Base-by-base conservation (phyloP, 2,329 filamentous ascomycete genomes). In the Aspergillus sclerotialis region DNA sequence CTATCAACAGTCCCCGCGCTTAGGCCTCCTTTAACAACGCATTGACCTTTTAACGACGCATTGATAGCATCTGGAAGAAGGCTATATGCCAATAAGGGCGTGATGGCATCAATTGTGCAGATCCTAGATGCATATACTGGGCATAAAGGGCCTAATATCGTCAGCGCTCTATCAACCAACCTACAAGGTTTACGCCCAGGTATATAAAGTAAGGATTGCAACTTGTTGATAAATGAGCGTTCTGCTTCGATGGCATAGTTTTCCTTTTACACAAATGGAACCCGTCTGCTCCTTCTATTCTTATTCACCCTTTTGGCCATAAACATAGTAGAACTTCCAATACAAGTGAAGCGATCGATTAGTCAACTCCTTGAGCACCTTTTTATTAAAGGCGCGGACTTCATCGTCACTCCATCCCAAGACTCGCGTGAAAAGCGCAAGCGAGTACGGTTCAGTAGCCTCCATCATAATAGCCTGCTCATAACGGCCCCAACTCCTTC, bases 281-380 rank as follows among this genome's bases (percentile, higher is more conserved):
- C n/a, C n/a, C n/a, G n/a, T n/a, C n/a, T n/a, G n/a, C n/a, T n/a
- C n/a, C n/a, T n/a, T n/a, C n/a, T 23, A 23, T 23, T 6, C 19
- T 23, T 10, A 23, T 23, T 35, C n/a, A n/a, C n/a, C 32, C 34
- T 48, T 56, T 34, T 45, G 46, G 12, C 52, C 56, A 35, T 55
- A 57, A 4, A 59, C 48, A 24, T 58, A 33, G 39, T 58, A 52
- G n/a, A 54, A 14, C 29, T 45, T 49, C 26, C 48, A 46, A 49
- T 63, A 65, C 3, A 54, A 52, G 48, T 66, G 63, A 32, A 64
- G 50, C 4, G 36, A 40, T 13, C 45, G 55, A 45, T 66, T 55
- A 31, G 48, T 48, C 24, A 64, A 38, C 43, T 67, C 63, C 33
- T 42, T 52, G 32, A 57, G 60, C 3, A 65, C 64, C 9, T 55